These are phyloP conservation scores for Aspergillus intermedius DNA, from an alignment of 2,329 filamentous ascomycete species.

Conservation along the genomic window DNA sequence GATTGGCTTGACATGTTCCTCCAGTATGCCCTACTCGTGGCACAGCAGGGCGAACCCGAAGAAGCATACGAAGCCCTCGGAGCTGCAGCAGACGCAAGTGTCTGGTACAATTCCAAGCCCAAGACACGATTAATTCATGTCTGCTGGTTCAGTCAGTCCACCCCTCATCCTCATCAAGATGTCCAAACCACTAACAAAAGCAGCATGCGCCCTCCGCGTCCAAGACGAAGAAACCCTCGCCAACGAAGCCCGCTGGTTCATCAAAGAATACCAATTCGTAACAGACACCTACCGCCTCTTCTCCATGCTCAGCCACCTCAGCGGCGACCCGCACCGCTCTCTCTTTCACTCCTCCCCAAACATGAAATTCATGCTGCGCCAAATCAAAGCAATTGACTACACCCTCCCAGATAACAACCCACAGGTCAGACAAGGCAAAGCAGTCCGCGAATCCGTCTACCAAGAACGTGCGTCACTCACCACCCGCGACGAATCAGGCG, in stretches of 20 bases:
- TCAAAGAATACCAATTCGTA: conserved; percentile 71
- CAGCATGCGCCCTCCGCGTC: conserved; percentile 73
- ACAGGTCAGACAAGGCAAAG: conserved; percentile 13
- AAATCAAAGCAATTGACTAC: conserved; percentile 84
- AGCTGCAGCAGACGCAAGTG: conserved; percentile 69
- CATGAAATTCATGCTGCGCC: conserved; percentile 85
- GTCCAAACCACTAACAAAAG: conserved; percentile 6
- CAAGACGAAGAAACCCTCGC: conserved; percentile 72
- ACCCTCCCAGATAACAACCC: conserved; percentile 50
- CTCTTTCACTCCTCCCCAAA: conserved; percentile 72
- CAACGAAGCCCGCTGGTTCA: conserved; percentile 71
- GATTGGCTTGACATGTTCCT: conserved; percentile 87
- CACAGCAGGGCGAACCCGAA: conserved; percentile 58
- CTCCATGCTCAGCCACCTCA: conserved; percentile 67
- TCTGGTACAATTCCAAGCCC: conserved; percentile 67
- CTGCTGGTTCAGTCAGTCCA: conserved; percentile 61
- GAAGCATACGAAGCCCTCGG: conserved; percentile 77
- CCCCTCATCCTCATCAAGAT: neutral
- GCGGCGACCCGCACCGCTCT: conserved; percentile 54
- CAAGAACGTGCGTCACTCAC: conserved; percentile 38
- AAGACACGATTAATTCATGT: conserved; percentile 68
- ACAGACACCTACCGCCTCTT: conserved; percentile 82
- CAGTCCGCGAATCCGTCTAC: conserved; percentile 37
- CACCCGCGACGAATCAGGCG: conserved; percentile 30
- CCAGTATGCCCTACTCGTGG: conserved; percentile 73